Conservation (phyloP, 306 rosid species). For the Albizia julibrissin region DNA sequence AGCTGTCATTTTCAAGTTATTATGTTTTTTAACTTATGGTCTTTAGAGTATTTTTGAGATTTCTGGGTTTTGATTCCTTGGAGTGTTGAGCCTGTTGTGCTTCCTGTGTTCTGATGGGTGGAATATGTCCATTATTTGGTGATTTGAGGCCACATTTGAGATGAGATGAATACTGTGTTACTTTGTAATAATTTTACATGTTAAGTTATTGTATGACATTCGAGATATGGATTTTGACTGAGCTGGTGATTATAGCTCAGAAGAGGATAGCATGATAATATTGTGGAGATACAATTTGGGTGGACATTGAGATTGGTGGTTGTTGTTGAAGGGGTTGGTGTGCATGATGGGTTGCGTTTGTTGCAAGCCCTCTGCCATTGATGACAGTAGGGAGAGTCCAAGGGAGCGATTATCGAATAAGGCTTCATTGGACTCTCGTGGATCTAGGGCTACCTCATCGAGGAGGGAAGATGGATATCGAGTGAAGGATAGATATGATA, state of each 20-base stretch:
- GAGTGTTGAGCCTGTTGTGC: conserved; percentile 14
- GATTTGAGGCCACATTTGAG: conserved; percentile 38
- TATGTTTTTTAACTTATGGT: conserved; percentile 31
- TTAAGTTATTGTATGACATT: conserved; percentile 21
- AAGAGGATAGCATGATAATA: conserved; percentile 39
- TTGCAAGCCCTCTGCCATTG: conserved; percentile 96
- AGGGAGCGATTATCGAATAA: conserved; percentile 73
- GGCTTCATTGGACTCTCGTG: conserved; percentile 52
- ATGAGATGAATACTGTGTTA: conserved; percentile 40
- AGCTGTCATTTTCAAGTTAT: conserved; percentile 41
- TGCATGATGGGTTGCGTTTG: conserved; percentile 80
- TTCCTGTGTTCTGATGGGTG: conserved; percentile 30
- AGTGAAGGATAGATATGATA: conserved; percentile 63
- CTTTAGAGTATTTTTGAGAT: conserved; percentile 41
- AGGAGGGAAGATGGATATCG: conserved; percentile 80
- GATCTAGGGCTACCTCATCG: conserved; percentile 63
- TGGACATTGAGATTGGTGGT: conserved; percentile 50
- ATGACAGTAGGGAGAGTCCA: conserved; percentile 95
- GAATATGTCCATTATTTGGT: conserved; percentile 34
- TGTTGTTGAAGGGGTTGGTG: conserved; percentile 52
- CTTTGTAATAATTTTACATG: conserved; percentile 27
- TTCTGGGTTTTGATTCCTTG: conserved; percentile 43
- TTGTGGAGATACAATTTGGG: conserved; percentile 44
- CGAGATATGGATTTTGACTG: conserved; percentile 22
- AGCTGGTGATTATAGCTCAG: conserved; percentile 31